Conservation (phyloP, 495 filamentous ascomycete species). For the Jackrogersella multiformis region DNA sequence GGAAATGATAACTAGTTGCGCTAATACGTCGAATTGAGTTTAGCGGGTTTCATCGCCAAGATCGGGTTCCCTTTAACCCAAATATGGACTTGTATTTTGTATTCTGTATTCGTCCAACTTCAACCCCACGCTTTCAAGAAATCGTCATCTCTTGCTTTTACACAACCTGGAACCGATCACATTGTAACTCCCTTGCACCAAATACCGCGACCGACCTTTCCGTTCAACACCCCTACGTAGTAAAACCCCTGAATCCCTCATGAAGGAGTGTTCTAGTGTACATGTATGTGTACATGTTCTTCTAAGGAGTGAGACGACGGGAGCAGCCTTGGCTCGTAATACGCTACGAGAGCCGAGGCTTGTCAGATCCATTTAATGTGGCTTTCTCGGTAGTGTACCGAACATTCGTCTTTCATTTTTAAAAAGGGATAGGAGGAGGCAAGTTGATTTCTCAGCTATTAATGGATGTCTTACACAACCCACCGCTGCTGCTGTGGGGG, state of each 20-base stretch:
- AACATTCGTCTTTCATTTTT: constrained; percentile 10
- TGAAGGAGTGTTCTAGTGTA: too few relatives aligned
- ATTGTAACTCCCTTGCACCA: constrained; percentile 25
- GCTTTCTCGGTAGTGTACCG: constrained; percentile 24
- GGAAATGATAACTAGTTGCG: too few relatives aligned
- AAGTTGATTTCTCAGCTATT: constrained; percentile 13
- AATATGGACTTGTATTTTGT: neutral
- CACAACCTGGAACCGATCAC: neutral
- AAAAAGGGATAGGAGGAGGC: constrained; percentile 25
- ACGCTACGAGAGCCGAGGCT: constrained; percentile 16
- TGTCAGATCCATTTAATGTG: constrained; percentile 2
- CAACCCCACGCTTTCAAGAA: constrained; percentile 17
- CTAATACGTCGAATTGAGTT: constrained; percentile 24
- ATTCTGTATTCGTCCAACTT: constrained; percentile 10
- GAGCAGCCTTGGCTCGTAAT: constrained; percentile 10
- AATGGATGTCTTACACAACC: constrained; percentile 27
- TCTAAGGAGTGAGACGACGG: constrained; percentile 7
- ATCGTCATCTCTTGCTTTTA: constrained; percentile 30
- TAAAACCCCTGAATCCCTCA: too few relatives aligned
- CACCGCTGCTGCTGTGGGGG: constrained; percentile 20
- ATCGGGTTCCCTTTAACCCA: constrained; percentile 8
- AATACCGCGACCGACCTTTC: constrained; percentile 2
- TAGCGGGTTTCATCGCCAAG: constrained; percentile 33
- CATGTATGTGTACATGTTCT: too few relatives aligned
- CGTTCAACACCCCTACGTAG: neutral